Conservation (phyloP, 73 alveolate species). For the Breviolum minutum region DNA sequence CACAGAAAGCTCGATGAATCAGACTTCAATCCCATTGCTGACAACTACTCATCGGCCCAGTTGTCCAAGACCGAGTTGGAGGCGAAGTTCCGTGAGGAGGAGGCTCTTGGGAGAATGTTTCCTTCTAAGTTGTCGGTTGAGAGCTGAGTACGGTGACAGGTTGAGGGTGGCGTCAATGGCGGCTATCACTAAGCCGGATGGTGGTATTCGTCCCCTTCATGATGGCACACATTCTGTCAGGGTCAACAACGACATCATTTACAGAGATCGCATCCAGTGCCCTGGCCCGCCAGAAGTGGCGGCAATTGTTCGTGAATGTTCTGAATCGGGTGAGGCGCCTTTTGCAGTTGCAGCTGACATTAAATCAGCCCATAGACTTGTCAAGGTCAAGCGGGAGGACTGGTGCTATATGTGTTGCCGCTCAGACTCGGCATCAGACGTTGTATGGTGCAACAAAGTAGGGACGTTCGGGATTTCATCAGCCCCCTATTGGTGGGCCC, state of each 20-base stretch:
- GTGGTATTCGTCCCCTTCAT: neutral
- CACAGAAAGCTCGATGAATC: neutral
- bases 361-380: neutral
- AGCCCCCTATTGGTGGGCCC: neutral
- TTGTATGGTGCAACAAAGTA: neutral
- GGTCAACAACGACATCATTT: no score
- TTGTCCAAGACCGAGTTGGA: neutral
- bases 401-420: neutral
- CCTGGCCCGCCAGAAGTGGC: neutral
- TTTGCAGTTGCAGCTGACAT: neutral
- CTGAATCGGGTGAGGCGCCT: neutral
- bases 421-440: neutral
- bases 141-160: neutral
- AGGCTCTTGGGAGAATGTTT: neutral
- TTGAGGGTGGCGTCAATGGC: neutral
- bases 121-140: neutral
- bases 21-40: neutral
- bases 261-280: no score
- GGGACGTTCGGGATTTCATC: neutral
- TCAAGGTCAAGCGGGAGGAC: neutral
- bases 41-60: neutral
- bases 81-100: neutral
- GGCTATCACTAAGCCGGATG: neutral
- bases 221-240: neutral
- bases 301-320: neutral